A percentile compares a stretch with the other conserved stretches of the same genome.
Conservation (phyloP, 345 rosid species). For the Moringa oleifera region DNA sequence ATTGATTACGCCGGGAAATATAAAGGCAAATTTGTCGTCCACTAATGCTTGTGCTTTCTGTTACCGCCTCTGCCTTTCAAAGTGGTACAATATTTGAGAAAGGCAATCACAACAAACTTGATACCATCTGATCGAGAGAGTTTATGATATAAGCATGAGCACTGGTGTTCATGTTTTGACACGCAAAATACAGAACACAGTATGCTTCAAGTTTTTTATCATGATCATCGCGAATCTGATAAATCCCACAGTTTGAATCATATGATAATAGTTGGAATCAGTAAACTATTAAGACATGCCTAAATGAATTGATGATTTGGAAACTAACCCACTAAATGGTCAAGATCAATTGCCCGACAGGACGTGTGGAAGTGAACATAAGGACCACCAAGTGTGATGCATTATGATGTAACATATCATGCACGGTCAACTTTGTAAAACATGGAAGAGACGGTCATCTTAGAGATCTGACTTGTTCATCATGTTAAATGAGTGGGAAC, state of each 20-base stretch:
- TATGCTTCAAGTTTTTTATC: no score
- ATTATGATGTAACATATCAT: not conserved
- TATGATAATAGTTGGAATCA: no score
- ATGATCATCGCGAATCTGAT: no score
- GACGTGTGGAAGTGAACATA: not conserved
- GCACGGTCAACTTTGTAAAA: conserved; percentile 1
- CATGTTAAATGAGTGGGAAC: not conserved
- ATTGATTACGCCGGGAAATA: not conserved
- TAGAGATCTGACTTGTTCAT: conserved; percentile 27
- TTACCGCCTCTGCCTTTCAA: not conserved
- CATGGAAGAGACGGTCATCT: conserved; percentile 17
- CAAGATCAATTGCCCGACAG: not conserved
- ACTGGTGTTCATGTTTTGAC: no score
- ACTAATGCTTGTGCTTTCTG: conserved; percentile 22
- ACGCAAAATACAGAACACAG: no score
- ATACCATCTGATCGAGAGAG: no score
- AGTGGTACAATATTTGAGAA: no score
- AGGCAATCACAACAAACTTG: no score
- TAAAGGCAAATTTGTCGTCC: conserved; percentile 32
- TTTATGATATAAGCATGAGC: no score
- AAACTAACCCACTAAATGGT: not conserved
- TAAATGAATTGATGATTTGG: no score
- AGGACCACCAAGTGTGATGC: not conserved
- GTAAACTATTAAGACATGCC: no score
- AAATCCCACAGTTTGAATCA: no score